phyloP scores from a whole-genome alignment of 495 filamentous ascomycete species.

The Aspergillus olivimuriae region DNA sequence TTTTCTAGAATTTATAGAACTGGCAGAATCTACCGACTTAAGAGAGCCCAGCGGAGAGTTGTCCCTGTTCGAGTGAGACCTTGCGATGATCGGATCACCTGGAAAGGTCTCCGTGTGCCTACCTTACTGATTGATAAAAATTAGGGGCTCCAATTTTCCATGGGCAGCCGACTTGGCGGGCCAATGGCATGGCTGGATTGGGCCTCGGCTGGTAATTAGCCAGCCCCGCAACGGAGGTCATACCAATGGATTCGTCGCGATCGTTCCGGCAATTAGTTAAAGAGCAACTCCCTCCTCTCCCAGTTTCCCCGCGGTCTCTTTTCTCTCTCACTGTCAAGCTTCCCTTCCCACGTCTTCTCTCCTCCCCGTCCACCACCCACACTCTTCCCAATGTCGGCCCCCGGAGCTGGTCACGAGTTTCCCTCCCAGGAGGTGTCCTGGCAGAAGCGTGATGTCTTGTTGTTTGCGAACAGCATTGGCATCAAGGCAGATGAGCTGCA shows the following conservation, averaged over 20 bases:
- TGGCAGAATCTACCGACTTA: too few relatives aligned
- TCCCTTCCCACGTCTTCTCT: background rate
- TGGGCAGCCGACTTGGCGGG: slow-evolving; percentile 4
- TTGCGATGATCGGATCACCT: background rate
- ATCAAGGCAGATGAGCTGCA: slow-evolving; percentile 76
- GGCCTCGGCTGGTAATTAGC: slow-evolving; percentile 2
- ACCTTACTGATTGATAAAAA: slow-evolving; percentile 3
- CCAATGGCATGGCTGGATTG: background rate
- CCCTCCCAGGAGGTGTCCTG: slow-evolving; percentile 66
- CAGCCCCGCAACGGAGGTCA: slow-evolving; percentile 6
- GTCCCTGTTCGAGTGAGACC: too few relatives aligned
- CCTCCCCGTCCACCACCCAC: background rate
- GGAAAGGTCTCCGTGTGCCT: background rate
- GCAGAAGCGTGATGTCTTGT: slow-evolving; percentile 78
- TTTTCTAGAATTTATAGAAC: too few relatives aligned
- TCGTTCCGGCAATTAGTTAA: background rate
- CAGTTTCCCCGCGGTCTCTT: background rate
- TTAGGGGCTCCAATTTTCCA: slow-evolving; percentile 1
- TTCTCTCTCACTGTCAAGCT: background rate
- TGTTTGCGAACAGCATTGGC: slow-evolving; percentile 83
- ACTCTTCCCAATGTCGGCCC: slow-evolving; percentile 36
- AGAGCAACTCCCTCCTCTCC: background rate
- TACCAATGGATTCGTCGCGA: too few relatives aligned
- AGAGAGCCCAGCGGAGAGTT: too few relatives aligned
- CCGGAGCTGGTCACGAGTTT: slow-evolving; percentile 75